These are phyloP conservation scores for Metrosideros polymorpha DNA, from an alignment of 441 rosid genomes.

Conservation along the genomic window DNA sequence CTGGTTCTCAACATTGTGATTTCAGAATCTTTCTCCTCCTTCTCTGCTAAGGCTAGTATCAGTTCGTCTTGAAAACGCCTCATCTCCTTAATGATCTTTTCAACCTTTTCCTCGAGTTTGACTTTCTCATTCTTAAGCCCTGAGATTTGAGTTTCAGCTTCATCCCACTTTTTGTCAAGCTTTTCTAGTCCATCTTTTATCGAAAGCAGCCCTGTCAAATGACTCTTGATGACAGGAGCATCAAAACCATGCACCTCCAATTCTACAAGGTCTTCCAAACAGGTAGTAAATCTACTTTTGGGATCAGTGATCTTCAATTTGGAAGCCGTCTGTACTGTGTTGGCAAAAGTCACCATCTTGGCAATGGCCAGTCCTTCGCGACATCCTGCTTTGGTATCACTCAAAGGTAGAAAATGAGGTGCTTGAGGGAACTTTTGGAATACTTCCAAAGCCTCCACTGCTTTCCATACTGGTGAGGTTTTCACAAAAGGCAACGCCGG, in stretches of 20 bases:
- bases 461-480: conserved; percentile 3
- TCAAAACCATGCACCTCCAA: conserved; percentile 4
- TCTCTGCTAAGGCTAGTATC: not conserved
- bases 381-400: not conserved
- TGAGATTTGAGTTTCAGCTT: not conserved
- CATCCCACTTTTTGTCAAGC: not conserved
- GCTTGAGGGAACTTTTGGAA: not conserved
- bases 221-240: not conserved
- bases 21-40: not conserved
- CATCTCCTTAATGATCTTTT: not conserved
- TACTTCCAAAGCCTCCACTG: conserved; percentile 3
- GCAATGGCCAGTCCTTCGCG: conserved; percentile 12
- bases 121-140: not conserved
- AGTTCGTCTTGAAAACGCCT: not conserved
- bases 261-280: not conserved
- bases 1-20: not conserved
- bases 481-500: not conserved
- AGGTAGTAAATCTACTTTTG: not conserved
- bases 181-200: not conserved
- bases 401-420: conserved; percentile 4
- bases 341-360: not conserved
- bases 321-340: not conserved
- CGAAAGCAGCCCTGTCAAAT: not conserved
- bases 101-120: not conserved
- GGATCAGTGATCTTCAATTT: not conserved